A percentile compares a stretch with the other conserved stretches of the same genome.
Evolutionary conservation across 768 basidiomycete genomes (phyloP).

Genomic region (Tephrocybe sp.): DNA sequence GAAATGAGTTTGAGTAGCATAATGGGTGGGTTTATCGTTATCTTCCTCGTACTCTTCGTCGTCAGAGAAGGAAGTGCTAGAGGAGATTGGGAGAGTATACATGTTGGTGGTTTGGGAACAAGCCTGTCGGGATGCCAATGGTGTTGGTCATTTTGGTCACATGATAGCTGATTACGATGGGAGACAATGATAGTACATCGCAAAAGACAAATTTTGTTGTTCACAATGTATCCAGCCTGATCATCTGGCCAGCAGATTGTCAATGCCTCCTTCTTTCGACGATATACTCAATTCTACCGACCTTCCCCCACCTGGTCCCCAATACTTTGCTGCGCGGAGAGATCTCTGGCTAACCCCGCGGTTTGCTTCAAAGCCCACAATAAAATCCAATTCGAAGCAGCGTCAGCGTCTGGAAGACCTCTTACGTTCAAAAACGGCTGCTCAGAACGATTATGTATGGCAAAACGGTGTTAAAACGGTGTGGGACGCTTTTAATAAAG

Average conservation of each 20-base stretch:
- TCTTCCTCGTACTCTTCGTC: slow-evolving; percentile 62
- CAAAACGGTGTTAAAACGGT: slow-evolving; percentile 52
- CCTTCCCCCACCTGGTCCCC: slow-evolving; percentile 63
- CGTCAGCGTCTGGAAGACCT: slow-evolving; percentile 49
- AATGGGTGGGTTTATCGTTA: slow-evolving; percentile 45
- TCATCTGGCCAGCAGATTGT: slow-evolving; percentile 7
- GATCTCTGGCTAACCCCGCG: slow-evolving; percentile 53
- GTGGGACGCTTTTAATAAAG: slow-evolving; percentile 60
- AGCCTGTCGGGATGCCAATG: slow-evolving; percentile 2
- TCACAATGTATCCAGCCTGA: slow-evolving; percentile 4
- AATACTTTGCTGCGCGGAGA: slow-evolving; percentile 60
- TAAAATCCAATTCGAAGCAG: slow-evolving; percentile 29
- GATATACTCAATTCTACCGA: slow-evolving; percentile 31
- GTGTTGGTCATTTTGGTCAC: slow-evolving; percentile 16
- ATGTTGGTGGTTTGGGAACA: slow-evolving; percentile 33
- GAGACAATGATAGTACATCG: neutral
- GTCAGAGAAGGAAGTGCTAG: slow-evolving; percentile 77
- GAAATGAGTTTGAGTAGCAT: slow-evolving; percentile 36
- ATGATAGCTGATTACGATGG: slow-evolving; percentile 10
- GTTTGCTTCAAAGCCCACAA: neutral
- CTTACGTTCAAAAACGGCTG: slow-evolving; percentile 42
- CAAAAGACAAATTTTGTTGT: neutral
- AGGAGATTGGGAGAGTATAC: slow-evolving; percentile 62
- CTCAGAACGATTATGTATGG: slow-evolving; percentile 55
- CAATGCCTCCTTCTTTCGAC: slow-evolving; percentile 28